Evolutionary conservation across 2,329 filamentous ascomycete species (phyloP).

Genomic region (Sporothrix sp.): DNA sequence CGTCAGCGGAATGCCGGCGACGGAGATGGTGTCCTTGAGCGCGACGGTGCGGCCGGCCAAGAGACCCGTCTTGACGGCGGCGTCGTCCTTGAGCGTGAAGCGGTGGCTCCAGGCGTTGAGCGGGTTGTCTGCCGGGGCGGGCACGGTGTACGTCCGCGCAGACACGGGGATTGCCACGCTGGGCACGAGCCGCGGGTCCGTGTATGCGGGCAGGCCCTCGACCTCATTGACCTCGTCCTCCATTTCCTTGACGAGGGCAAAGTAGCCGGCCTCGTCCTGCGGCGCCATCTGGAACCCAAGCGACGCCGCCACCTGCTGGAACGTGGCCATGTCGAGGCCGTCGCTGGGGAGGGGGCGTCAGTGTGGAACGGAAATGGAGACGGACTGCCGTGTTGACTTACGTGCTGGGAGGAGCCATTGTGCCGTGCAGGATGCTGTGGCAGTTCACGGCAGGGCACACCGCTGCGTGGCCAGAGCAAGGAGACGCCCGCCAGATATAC

Average conservation of each 20-base stretch:
- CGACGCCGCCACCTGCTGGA: slow-evolving; percentile 12
- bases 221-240: slow-evolving; percentile 22
- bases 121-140: slow-evolving; percentile 21
- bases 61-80: slow-evolving; percentile 30
- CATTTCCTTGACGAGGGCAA: slow-evolving; percentile 20
- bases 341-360: background rate
- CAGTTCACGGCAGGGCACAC: background rate
- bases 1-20: slow-evolving; percentile 54
- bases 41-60: slow-evolving; percentile 64
- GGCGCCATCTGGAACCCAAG: slow-evolving; percentile 16
- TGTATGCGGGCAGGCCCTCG: slow-evolving; percentile 22
- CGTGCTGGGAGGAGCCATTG: too few relatives aligned
- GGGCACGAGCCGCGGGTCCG: slow-evolving; percentile 20
- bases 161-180: slow-evolving; percentile 2
- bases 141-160: slow-evolving; percentile 19
- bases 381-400: too few relatives aligned
- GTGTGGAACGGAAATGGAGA: too few relatives aligned
- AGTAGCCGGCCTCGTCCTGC: slow-evolving; percentile 23
- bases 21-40: slow-evolving; percentile 66
- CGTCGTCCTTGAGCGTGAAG: slow-evolving; percentile 21
- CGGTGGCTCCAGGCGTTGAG: slow-evolving; percentile 28
- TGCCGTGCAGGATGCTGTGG: background rate
- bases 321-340: slow-evolving; percentile 13
- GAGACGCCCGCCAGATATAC: background rate
- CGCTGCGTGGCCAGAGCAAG: background rate